Percentiles rank a stretch among this genome's conserved stretches.
Evolutionary conservation across 2,329 filamentous ascomycete species (phyloP).

Genomic region (Phyllosticta capitalensis): DNA sequence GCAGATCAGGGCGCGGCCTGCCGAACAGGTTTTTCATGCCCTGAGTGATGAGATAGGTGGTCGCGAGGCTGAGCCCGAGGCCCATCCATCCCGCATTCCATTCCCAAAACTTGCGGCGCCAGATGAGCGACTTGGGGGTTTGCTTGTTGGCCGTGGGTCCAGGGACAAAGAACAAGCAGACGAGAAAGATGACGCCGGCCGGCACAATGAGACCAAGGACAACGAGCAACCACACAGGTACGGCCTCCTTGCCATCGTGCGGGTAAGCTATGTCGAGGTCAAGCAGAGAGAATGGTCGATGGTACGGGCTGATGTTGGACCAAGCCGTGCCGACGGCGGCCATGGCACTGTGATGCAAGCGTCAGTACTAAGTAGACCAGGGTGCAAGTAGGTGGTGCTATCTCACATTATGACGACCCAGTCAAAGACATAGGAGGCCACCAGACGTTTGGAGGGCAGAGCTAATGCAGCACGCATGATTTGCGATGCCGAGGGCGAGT

Average conservation of each 20-base stretch:
- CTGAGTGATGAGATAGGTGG: conserved; percentile 71
- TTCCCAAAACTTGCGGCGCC: conserved; percentile 83
- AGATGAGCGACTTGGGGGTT: conserved; percentile 56
- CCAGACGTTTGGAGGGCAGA: conserved; percentile 41
- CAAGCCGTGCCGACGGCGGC: conserved; percentile 52
- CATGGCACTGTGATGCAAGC: conserved; percentile 34
- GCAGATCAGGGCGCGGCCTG: conserved; percentile 54
- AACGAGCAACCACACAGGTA: conserved; percentile 56
- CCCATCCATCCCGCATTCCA: conserved; percentile 78
- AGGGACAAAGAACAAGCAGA: conserved; percentile 62
- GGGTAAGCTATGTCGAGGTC: conserved; percentile 77
- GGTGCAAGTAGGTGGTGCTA: not conserved
- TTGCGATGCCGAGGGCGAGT: not conserved
- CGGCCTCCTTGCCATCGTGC: conserved; percentile 58
- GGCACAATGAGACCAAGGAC: conserved; percentile 57
- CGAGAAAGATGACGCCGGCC: conserved; percentile 55
- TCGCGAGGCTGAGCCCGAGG: conserved; percentile 60
- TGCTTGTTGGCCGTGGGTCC: conserved; percentile 55
- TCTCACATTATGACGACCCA: conserved; percentile 59
- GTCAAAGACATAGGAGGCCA: conserved; percentile 62
- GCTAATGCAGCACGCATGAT: not conserved
- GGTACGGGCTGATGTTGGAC: conserved; percentile 52
- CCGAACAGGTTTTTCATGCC: conserved; percentile 70
- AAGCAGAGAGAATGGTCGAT: conserved; percentile 60
- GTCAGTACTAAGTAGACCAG: not conserved